These are phyloP conservation scores for Viola odorata DNA, from an alignment of 345 rosid genomes.

Conservation along the genomic window DNA sequence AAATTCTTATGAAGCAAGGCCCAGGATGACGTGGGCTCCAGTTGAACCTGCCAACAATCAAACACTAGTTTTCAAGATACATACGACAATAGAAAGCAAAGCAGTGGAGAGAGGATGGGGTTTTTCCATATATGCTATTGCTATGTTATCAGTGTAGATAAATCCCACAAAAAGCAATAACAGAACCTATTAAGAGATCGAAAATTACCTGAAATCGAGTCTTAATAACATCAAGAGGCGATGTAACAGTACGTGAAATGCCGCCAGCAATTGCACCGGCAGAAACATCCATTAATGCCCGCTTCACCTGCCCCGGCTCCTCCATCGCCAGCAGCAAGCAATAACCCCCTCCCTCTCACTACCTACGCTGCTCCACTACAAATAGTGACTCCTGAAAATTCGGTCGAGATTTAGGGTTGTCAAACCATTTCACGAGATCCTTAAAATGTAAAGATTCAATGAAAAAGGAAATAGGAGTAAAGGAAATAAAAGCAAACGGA, in stretches of 20 bases:
- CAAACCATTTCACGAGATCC: neutral
- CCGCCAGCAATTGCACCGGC: slow-evolving; percentile 87
- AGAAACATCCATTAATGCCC: slow-evolving; percentile 49
- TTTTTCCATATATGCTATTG: neutral
- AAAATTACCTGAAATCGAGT: slow-evolving; percentile 86
- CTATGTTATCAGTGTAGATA: too few relatives aligned
- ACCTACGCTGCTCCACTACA: neutral
- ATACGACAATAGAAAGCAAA: too few relatives aligned
- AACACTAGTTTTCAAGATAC: neutral
- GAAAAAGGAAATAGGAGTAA: neutral
- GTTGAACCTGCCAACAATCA: slow-evolving; percentile 61
- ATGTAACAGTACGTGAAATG: slow-evolving; percentile 80
- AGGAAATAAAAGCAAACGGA: neutral
- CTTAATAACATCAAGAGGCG: slow-evolving; percentile 97
- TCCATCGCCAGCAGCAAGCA: slow-evolving; percentile 28
- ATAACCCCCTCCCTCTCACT: slow-evolving; percentile 1
- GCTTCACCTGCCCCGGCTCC: slow-evolving; percentile 70
- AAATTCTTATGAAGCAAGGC: slow-evolving; percentile 44
- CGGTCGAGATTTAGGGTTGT: neutral
- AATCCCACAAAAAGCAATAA: neutral
- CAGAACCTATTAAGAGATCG: slow-evolving; percentile 1
- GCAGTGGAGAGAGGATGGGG: too few relatives aligned
- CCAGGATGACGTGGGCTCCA: slow-evolving; percentile 89
- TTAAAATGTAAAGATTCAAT: too few relatives aligned
- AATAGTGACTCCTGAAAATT: neutral